Evolutionary conservation across 805 yeast species (phyloP).

Genomic region (Hemisphaericaspora nanyangensis): DNA sequence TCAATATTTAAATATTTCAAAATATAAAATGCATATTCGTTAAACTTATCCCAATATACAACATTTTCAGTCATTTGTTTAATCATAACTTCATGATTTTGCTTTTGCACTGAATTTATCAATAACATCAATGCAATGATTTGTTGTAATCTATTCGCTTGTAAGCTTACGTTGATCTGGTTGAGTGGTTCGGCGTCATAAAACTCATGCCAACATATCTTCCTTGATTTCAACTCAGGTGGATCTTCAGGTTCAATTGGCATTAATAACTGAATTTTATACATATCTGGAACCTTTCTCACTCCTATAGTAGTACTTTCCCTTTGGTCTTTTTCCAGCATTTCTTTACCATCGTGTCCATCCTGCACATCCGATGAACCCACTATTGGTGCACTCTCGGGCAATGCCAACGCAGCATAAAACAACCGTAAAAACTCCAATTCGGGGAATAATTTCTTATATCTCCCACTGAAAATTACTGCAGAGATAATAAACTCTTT

Average conservation of each 20-base stretch:
- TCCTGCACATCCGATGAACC: not conserved
- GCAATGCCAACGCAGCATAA: slow-evolving; percentile 39
- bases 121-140: slow-evolving; percentile 49
- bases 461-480: slow-evolving; percentile 42
- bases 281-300: slow-evolving; percentile 1
- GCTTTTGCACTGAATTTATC: slow-evolving; percentile 30
- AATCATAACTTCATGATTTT: slow-evolving; percentile 29
- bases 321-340: not conserved
- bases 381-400: not conserved
- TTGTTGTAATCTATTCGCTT: slow-evolving; percentile 37
- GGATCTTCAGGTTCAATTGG: slow-evolving; percentile 10
- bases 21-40: slow-evolving; percentile 40
- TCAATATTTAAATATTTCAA: slow-evolving; percentile 46
- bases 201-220: slow-evolving; percentile 27
- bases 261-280: slow-evolving; percentile 17
- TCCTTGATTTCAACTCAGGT: slow-evolving; percentile 10
- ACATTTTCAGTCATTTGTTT: slow-evolving; percentile 18
- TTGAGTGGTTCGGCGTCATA: slow-evolving; percentile 34
- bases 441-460: slow-evolving; percentile 29
- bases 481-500: slow-evolving; percentile 22
- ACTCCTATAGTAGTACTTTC: not conserved
- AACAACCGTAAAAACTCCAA: slow-evolving; percentile 43
- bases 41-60: slow-evolving; percentile 41
- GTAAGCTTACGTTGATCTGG: slow-evolving; percentile 34
- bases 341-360: not conserved